Conservation (phyloP, 192 early-diverging fungal genomes). For the Rhizoclosmatium globosum region DNA sequence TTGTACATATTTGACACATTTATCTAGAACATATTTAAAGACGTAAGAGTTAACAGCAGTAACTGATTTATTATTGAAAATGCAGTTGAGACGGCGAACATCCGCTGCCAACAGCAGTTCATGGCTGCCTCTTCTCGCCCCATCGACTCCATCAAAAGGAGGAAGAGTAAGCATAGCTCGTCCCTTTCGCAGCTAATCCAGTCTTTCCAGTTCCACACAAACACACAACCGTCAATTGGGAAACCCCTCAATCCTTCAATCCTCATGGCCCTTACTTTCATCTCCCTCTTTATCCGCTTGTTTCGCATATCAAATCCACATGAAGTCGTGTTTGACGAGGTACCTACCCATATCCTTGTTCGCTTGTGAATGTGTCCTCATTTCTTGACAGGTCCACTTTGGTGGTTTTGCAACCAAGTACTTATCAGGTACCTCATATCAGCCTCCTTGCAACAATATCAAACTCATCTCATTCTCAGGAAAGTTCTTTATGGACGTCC, state of each 20-base stretch:
- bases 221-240: background rate
- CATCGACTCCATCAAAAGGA: background rate
- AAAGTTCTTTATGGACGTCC: slow-evolving; percentile 64
- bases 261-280: slow-evolving; percentile 36
- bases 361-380: no score
- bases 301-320: slow-evolving; percentile 49
- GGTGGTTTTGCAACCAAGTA: slow-evolving; percentile 28
- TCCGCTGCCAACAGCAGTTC: no score
- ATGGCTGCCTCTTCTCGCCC: background rate
- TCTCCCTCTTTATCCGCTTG: slow-evolving; percentile 49
- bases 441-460: slow-evolving; percentile 46
- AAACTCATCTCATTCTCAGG: background rate
- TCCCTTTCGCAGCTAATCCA: background rate
- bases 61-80: no score
- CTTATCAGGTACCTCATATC: background rate
- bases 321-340: slow-evolving; percentile 61
- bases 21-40: no score
- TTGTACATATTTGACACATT: no score
- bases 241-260: slow-evolving; percentile 37
- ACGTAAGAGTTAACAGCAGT: no score
- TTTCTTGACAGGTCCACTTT: slow-evolving; percentile 42
- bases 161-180: background rate
- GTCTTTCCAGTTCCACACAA: background rate
- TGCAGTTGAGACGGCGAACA: no score
- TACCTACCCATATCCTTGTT: no score